A percentile compares a stretch with the other conserved stretches of the same genome.
phyloP scores from a whole-genome alignment of 495 filamentous ascomycete species.

The Lophium mytilinum region DNA sequence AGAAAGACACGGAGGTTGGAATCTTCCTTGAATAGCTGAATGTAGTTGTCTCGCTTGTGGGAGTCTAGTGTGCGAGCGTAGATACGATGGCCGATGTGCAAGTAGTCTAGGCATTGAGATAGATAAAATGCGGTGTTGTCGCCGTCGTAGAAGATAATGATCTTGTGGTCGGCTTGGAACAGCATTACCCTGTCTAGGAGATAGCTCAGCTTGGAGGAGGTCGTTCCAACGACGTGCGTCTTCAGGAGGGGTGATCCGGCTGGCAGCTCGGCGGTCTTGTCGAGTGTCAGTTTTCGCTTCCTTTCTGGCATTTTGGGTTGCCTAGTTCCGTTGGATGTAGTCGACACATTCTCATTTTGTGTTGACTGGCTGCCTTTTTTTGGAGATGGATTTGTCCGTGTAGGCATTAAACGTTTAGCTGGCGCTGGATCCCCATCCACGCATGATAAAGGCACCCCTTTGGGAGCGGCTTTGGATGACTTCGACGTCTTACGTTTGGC shows the following conservation, averaged over 20 bases:
- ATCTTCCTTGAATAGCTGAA: slow-evolving; percentile 66
- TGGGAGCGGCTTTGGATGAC: slow-evolving; percentile 14
- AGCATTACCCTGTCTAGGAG: slow-evolving; percentile 62
- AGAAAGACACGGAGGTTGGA: slow-evolving; percentile 61
- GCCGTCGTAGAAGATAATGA: slow-evolving; percentile 86
- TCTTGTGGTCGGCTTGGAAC: slow-evolving; percentile 68
- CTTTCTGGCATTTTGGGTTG: not conserved
- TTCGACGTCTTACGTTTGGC: slow-evolving; percentile 10
- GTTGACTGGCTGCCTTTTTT: slow-evolving; percentile 1
- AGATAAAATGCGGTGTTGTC: slow-evolving; percentile 65
- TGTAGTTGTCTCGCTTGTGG: slow-evolving; percentile 57
- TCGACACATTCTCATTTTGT: not conserved
- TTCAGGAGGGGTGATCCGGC: slow-evolving; percentile 47
- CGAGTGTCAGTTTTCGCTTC: slow-evolving; percentile 20
- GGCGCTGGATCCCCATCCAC: slow-evolving; percentile 8
- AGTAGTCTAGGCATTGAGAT: slow-evolving; percentile 64
- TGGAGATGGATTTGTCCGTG: not conserved
- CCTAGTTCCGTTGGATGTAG: not conserved
- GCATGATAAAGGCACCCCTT: slow-evolving; percentile 28
- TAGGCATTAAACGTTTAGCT: not conserved
- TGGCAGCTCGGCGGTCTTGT: slow-evolving; percentile 26
- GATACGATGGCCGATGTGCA: slow-evolving; percentile 41
- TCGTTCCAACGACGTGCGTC: slow-evolving; percentile 64
- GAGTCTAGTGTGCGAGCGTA: slow-evolving; percentile 65
- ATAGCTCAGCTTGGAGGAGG: slow-evolving; percentile 83